Evolutionary conservation across 768 basidiomycete genomes (phyloP), one percentile per base, ranked within the genome.

Genomic region (Roridomyces roridus): DNA sequence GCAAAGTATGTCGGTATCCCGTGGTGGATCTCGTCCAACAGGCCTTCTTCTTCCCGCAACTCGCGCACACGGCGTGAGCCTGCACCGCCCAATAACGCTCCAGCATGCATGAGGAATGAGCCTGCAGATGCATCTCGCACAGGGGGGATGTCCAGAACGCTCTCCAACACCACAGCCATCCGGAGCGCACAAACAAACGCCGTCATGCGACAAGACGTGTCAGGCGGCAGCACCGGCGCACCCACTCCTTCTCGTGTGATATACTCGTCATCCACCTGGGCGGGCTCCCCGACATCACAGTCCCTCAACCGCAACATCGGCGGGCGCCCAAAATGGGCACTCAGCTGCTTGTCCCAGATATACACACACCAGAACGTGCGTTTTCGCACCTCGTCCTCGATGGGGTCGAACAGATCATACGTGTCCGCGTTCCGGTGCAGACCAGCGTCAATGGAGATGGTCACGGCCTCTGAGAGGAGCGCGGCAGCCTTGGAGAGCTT

Each of bases 311-410:
- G 84, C 63, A 97, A 81, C 79, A 95, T 84, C 3, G 94, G 86
- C 28, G 94, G 94, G 23, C 94, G 80, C 23, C 95, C 94, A 69
- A 96, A 96, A 71, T 93, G 89, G 55, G 91, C 89, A 11, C 86
- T 79, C 7, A 94, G 85, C 67, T 96, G 94, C 74, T 97, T 96
- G 74, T 97, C 95, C 95, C 95, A 96, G 46, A 92, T 82, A 73
- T 96, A 97, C 24, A 96, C 92, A 56, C 92, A 92, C 94, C 94
- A 97, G 72, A 97, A 97, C 0, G 95, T 96, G 64, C 94, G 87
- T 72, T 96, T 96, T 55, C 95, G 84, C 25, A 94, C 86, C 70
- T 96, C 93, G 57, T 91, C 89, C 70, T 96, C 94, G 60, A 96
- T 88, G 9, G 90, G 83, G 72, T 94, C 89, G 70, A 97, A 96